Evolutionary conservation across 257 asterid genomes (phyloP).

Genomic region (Cruciata laevipes): DNA sequence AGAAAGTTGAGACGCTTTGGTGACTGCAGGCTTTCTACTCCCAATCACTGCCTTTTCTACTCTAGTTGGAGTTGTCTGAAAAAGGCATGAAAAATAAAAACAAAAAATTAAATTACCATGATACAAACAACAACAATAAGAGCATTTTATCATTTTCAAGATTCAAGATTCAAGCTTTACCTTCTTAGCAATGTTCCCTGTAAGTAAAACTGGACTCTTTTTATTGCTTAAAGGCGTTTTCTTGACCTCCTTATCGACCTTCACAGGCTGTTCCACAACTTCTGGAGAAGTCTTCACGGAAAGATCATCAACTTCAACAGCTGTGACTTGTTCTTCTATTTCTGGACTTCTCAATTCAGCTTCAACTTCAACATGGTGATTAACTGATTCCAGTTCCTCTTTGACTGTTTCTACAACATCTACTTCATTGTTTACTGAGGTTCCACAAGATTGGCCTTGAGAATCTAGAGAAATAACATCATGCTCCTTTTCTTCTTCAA

Average conservation of each 20-base stretch:
- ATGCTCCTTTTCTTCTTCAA: conserved; percentile 13
- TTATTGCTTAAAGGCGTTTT: conserved; percentile 25
- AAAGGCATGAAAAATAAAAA: conserved; percentile 10
- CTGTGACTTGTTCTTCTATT: conserved; percentile 17
- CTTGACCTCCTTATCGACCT: conserved; percentile 24
- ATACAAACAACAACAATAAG: neutral
- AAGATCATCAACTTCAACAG: conserved; percentile 14
- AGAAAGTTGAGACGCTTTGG: conserved; percentile 14
- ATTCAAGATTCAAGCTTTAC: conserved; percentile 30
- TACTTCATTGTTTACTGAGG: conserved; percentile 17
- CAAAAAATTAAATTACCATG: neutral
- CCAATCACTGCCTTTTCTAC: conserved; percentile 32
- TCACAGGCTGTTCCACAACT: conserved; percentile 25
- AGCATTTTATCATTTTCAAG: conserved; percentile 12
- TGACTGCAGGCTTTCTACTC: conserved; percentile 36
- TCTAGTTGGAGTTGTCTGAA: conserved; percentile 46
- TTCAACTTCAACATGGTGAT: conserved; percentile 22
- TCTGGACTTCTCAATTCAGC: conserved; percentile 19
- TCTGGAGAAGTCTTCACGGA: conserved; percentile 15
- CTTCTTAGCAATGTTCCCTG: conserved; percentile 39
- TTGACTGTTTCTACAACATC: conserved; percentile 21
- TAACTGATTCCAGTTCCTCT: conserved; percentile 24
- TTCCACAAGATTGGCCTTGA: conserved; percentile 19
- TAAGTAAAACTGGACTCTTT: conserved; percentile 28
- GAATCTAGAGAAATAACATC: conserved; percentile 22